Evolutionary conservation across 768 basidiomycete genomes (phyloP), one percentile per base, ranked within the genome.

Genomic region (Pulveroboletus sp.): DNA sequence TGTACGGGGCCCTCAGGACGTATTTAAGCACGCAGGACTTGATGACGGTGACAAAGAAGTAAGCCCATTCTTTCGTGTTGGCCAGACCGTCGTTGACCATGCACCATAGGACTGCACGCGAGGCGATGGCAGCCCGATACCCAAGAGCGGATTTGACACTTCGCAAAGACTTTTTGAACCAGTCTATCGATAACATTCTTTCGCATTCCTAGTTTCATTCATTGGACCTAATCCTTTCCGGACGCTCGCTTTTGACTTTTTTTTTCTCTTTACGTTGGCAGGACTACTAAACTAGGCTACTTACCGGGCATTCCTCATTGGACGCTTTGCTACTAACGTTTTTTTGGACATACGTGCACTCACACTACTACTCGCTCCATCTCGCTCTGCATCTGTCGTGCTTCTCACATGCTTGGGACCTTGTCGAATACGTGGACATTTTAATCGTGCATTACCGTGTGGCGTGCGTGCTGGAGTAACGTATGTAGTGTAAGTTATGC

Each of bases 1-100:
- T 87, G 37, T 70, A 82, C 54, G 73, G 64, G 14, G 75, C 79
- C 16, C 66, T 86, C 16, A 72, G 79, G 44, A 71, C 72, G 20
- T 84, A 81, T 58, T 59, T 87, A 47, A 78, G 81, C 43, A 78
- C 79, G 20, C 82, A 85, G 57, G 82, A 87, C 62, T 62, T 85
- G 55, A 84, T 87, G 84, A 75, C 74, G n/a, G 81, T 87, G 39
- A 82, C 80, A 53, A 83, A 83, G 72, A 82, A 81, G 78, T 84
- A 55, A 59, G 80, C 3, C 2, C 42, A 2, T 12, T 37, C 11
- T 23, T 45, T 35, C 10, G n/a, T 34, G 8, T 39, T 9, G 19
- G 17, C 48, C 25, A n/a, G 24, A 8, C 9, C 12, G 0, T 45
- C 17, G 38, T 58, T 59, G 47, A 52, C 37, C 51, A n/a, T 8